Percentiles rank a stretch among this genome's conserved stretches.
Conservation (phyloP, 495 filamentous ascomycete species). For the Amorphotheca resinae region DNA sequence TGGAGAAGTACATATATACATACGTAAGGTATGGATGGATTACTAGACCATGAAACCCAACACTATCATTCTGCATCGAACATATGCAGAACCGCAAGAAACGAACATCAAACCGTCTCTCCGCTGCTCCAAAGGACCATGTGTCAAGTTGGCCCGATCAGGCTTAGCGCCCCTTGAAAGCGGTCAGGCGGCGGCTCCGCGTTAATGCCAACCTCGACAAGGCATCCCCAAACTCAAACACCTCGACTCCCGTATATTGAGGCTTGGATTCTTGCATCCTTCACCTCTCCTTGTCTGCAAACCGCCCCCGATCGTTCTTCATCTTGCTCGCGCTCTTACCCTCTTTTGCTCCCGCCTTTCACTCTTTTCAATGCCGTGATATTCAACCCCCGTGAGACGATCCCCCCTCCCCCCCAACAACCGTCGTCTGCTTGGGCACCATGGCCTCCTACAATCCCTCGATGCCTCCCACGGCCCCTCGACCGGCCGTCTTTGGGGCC, state of each 20-base stretch:
- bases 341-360: neutral
- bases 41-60: neutral
- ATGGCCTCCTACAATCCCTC: conserved; percentile 19
- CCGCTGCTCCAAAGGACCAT: no score
- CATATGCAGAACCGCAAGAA: no score
- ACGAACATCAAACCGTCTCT: no score
- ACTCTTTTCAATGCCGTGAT: conserved; percentile 15
- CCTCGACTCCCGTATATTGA: neutral
- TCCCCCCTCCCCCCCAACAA: neutral
- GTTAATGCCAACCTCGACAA: neutral
- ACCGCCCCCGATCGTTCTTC: neutral
- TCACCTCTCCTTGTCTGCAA: neutral
- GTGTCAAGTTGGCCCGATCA: no score
- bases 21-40: neutral
- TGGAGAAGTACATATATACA: neutral
- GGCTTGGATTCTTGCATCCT: neutral
- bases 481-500: conserved; percentile 54
- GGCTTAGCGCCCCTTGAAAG: neutral
- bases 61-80: neutral
- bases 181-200: neutral
- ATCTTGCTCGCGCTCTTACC: neutral
- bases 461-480: conserved; percentile 20
- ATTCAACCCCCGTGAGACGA: neutral
- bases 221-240: neutral
- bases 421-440: conserved; percentile 4